Percentiles rank a stretch among this genome's conserved stretches.
Evolutionary conservation across 2,329 filamentous ascomycete species (phyloP).

Genomic region (Colletotrichum liriopes): DNA sequence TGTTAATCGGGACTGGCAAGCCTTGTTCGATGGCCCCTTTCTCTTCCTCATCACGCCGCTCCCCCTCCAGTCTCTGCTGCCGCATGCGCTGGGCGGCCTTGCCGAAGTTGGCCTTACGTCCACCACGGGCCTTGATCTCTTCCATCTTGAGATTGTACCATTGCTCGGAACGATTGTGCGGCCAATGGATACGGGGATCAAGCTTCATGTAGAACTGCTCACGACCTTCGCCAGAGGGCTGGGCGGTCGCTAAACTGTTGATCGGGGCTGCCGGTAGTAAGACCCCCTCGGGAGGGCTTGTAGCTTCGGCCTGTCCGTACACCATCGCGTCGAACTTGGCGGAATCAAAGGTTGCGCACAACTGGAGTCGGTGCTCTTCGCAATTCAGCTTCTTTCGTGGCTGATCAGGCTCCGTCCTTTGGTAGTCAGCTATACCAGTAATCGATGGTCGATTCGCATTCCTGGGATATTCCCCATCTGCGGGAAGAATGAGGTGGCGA

Average conservation of each 20-base stretch:
- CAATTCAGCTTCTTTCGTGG: conserved; percentile 6
- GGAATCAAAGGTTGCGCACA: conserved; percentile 38
- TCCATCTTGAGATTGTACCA: conserved; percentile 65
- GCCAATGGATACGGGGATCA: conserved; percentile 67
- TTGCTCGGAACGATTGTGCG: conserved; percentile 57
- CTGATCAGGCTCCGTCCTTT: not conserved
- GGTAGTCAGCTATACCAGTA: not conserved
- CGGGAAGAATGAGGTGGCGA: not conserved
- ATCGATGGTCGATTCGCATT: not conserved
- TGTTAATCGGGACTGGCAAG: conserved; percentile 4
- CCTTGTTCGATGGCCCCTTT: conserved; percentile 7
- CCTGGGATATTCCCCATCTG: not conserved
- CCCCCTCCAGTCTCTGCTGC: conserved; percentile 48
- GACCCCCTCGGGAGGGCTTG: conserved; percentile 39
- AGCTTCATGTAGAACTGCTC: conserved; percentile 61
- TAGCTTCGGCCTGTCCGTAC: conserved; percentile 39
- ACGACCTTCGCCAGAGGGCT: conserved; percentile 42
- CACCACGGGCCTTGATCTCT: conserved; percentile 66
- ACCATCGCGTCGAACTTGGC: conserved; percentile 43
- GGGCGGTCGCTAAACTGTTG: conserved; percentile 18
- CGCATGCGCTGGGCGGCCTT: conserved; percentile 58
- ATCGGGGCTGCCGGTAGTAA: not conserved
- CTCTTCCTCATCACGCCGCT: conserved; percentile 14
- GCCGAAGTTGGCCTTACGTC: conserved; percentile 67
- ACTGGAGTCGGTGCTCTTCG: conserved; percentile 28